phyloP scores from a whole-genome alignment of 768 basidiomycete species.

The Brasilioporus rufonigricans region DNA sequence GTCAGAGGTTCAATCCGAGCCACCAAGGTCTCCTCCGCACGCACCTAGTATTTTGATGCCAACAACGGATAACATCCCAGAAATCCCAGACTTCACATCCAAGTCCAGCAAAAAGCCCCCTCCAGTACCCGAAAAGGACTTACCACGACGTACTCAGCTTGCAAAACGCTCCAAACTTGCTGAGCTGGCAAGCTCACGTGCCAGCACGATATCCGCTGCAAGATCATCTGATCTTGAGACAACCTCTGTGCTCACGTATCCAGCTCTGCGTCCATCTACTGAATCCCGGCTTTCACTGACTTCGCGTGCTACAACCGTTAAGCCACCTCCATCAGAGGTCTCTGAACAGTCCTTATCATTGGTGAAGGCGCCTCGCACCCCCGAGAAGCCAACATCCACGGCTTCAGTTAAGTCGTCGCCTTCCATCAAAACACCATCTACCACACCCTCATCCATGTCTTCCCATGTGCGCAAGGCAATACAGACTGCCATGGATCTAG shows the following conservation, averaged over 20 bases:
- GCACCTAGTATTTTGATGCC: slow-evolving; percentile 45
- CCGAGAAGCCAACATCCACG: slow-evolving; percentile 12
- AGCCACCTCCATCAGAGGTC: slow-evolving; percentile 11
- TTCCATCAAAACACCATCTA: slow-evolving; percentile 25
- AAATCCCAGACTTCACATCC: slow-evolving; percentile 52
- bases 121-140: slow-evolving; percentile 20
- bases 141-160: slow-evolving; percentile 21
- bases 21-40: slow-evolving; percentile 37
- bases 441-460: slow-evolving; percentile 49
- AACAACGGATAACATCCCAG: slow-evolving; percentile 49
- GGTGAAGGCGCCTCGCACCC: slow-evolving; percentile 24
- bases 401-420: slow-evolving; percentile 27
- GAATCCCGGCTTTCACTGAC: slow-evolving; percentile 44
- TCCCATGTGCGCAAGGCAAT: slow-evolving; percentile 66
- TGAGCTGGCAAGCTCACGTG: slow-evolving; percentile 62
- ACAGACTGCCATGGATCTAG: slow-evolving; percentile 61
- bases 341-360: slow-evolving; percentile 18
- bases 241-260: slow-evolving; percentile 71
- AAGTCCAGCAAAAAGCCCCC: slow-evolving; percentile 40
- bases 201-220: slow-evolving; percentile 51
- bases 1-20: slow-evolving; percentile 29
- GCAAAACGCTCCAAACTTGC: slow-evolving; percentile 65
- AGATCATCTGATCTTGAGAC: slow-evolving; percentile 52
- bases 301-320: slow-evolving; percentile 23
- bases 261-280: slow-evolving; percentile 63